Percentiles rank a stretch among this genome's conserved stretches.
Conservation (phyloP, 495 filamentous ascomycete species). For the Usnea hakonensis region DNA sequence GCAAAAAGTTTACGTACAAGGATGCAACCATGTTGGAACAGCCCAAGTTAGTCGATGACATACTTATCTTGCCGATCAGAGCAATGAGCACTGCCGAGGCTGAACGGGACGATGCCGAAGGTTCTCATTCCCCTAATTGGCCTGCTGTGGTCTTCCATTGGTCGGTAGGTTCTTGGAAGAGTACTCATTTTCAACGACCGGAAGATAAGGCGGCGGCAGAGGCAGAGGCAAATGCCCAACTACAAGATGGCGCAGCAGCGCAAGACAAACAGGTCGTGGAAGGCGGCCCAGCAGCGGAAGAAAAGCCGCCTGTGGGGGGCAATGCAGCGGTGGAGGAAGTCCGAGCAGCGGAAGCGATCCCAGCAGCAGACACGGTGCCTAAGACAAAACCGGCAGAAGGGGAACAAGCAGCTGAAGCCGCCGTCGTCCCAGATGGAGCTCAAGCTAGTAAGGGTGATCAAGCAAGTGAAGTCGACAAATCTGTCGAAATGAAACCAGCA, state of each 20-base stretch:
- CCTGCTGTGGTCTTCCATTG: conserved; percentile 17
- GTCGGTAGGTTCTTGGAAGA: conserved; percentile 17
- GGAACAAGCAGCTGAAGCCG: no score
- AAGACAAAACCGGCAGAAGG: neutral
- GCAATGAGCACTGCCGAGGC: conserved; percentile 19
- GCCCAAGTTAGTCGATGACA: conserved; percentile 43
- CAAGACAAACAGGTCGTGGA: neutral
- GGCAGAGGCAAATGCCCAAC: neutral
- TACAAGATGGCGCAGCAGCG: neutral
- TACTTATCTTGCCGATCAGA: conserved; percentile 17
- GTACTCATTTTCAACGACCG: conserved; percentile 7
- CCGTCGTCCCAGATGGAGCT: neutral
- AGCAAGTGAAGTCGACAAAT: neutral
- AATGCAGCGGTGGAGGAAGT: no score
- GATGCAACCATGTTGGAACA: conserved; percentile 51
- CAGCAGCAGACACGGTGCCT: neutral
- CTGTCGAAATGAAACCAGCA: no score
- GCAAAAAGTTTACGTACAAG: conserved; percentile 42
- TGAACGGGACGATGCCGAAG: conserved; percentile 14
- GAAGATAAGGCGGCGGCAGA: neutral
- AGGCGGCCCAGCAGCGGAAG: no score
- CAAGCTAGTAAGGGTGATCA: neutral
- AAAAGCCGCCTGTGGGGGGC: no score
- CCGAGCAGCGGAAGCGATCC: neutral
- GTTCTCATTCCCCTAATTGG: conserved; percentile 6